Evolutionary conservation across 768 basidiomycete species (phyloP).

Genomic region (Gelatoporia subvermispora): DNA sequence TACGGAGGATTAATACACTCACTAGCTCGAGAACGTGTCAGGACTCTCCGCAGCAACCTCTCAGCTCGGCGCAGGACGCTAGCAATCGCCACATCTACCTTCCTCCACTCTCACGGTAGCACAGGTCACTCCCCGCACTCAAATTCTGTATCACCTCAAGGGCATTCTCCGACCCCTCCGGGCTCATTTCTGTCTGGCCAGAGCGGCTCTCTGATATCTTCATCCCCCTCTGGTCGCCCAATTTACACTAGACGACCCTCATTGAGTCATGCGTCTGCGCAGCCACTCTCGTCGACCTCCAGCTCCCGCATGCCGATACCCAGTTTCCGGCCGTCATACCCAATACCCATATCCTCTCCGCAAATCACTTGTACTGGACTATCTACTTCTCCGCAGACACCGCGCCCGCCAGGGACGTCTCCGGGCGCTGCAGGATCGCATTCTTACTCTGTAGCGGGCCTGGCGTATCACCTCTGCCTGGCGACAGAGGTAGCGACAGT

Average conservation of each 20-base stretch:
- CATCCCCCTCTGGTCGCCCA: slow-evolving; percentile 10
- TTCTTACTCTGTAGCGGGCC: slow-evolving; percentile 9
- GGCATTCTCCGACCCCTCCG: slow-evolving; percentile 1
- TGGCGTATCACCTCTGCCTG: slow-evolving; percentile 5
- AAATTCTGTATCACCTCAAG: slow-evolving; percentile 14
- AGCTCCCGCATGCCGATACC: slow-evolving; percentile 2
- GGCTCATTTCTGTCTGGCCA: not conserved
- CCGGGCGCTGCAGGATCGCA: not conserved
- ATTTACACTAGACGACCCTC: slow-evolving; percentile 5
- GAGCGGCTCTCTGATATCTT: slow-evolving; percentile 4
- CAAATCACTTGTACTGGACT: slow-evolving; percentile 4
- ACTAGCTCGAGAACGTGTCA: slow-evolving; percentile 59
- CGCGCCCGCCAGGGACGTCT: slow-evolving; percentile 2
- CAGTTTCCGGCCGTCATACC: slow-evolving; percentile 6
- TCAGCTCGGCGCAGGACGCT: slow-evolving; percentile 64
- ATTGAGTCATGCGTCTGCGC: slow-evolving; percentile 10
- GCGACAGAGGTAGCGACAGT: slow-evolving; percentile 8
- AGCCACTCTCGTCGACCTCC: slow-evolving; percentile 4
- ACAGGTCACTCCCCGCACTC: slow-evolving; percentile 10
- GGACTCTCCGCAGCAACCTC: slow-evolving; percentile 52
- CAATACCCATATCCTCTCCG: not conserved
- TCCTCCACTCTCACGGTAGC: slow-evolving; percentile 25
- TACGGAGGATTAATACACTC: too few species aligned
- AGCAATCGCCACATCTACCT: slow-evolving; percentile 43
- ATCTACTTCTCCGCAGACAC: slow-evolving; percentile 13